Evolutionary conservation across 768 basidiomycete species (phyloP), one percentile per base, ranked within the genome.

Genomic region (Leccinum longicurvipes): DNA sequence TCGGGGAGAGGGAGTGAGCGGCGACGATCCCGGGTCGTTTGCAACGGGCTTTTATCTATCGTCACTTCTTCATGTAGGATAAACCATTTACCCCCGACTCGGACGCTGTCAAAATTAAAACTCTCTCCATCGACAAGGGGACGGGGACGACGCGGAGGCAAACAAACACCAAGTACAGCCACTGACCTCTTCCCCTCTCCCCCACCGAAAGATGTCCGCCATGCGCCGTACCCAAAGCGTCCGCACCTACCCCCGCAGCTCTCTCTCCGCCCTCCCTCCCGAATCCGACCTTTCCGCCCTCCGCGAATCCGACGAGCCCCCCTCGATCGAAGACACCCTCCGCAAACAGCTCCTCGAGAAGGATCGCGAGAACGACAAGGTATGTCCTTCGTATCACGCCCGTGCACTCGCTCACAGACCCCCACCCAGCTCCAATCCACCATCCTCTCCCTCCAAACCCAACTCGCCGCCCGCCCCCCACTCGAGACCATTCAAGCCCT

Each of bases 341-440:
- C 78, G 87, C 25, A 76, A 78, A 47, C 84, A 88, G 45, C 72
- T 90, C 44, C 67, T 86, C 25, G 86, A 87, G 46, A 85, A 82
- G 58, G 84, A 86, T 46, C 74, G 86, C 50, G 86, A 89, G 67
- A 83, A 82, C 58, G 87, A 89, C 71, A 85, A 79, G 73, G 87
- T 86, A 39, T 1, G 50, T 28, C 15, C 23, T 17, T 28, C 14
- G 31, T 23, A 15, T 42, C 41, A 12, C n/a, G 2, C 23, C 32
- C 32, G 14, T 24, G 15, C 10, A 32, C 15, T 25, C 54, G 14
- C 32, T 4, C 45, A 17, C 46, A 12, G 17, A 4, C 12, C 14
- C 47, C 44, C 14, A 31, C 46, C 14, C 52, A 90, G 89, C 74
- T 91, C 11, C 79, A 81, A 66, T 76, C 80, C 6, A 83, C 85